Conservation (phyloP, 768 basidiomycete species). For the Agaricus blazei region DNA sequence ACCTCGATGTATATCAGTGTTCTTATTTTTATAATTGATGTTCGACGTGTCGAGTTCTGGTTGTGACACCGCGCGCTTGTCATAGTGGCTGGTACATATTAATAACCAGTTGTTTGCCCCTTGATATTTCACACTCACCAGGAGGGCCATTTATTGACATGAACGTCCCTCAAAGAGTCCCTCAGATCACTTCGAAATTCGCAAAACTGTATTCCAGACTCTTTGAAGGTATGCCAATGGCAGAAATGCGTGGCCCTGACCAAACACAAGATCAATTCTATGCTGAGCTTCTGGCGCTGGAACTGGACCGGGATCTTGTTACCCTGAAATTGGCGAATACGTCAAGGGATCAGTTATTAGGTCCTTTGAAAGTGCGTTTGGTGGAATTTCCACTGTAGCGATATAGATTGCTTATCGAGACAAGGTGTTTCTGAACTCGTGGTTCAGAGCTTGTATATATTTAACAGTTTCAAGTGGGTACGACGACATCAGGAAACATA, state of each 20-base stretch:
- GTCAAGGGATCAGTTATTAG: conserved; percentile 46
- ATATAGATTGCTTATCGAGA: conserved; percentile 17
- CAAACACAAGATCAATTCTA: conserved; percentile 45
- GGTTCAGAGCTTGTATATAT: conserved; percentile 44
- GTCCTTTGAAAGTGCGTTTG: conserved; percentile 44
- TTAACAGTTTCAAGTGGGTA: conserved; percentile 30
- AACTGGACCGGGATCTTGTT: conserved; percentile 45
- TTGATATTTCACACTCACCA: not conserved
- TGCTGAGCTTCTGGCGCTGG: conserved; percentile 45
- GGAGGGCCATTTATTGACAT: not conserved
- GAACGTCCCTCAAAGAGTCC: conserved; percentile 13
- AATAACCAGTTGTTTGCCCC: not conserved
- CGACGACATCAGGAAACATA: conserved; percentile 30
- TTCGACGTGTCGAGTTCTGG: no score
- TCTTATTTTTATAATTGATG: not conserved
- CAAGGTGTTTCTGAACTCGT: conserved; percentile 45
- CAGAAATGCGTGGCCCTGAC: conserved; percentile 35
- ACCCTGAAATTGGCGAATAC: conserved; percentile 31
- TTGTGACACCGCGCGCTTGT: not conserved
- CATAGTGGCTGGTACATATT: not conserved
- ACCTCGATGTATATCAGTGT: not conserved
- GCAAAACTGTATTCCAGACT: conserved; percentile 42
- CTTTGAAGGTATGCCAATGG: conserved; percentile 42
- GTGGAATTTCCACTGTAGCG: not conserved
- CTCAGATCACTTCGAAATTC: conserved; percentile 39